Percentiles rank a stretch among this genome's conserved stretches.
Conservation (phyloP, 2,329 filamentous ascomycete species). For the Aspergillus tamarii region DNA sequence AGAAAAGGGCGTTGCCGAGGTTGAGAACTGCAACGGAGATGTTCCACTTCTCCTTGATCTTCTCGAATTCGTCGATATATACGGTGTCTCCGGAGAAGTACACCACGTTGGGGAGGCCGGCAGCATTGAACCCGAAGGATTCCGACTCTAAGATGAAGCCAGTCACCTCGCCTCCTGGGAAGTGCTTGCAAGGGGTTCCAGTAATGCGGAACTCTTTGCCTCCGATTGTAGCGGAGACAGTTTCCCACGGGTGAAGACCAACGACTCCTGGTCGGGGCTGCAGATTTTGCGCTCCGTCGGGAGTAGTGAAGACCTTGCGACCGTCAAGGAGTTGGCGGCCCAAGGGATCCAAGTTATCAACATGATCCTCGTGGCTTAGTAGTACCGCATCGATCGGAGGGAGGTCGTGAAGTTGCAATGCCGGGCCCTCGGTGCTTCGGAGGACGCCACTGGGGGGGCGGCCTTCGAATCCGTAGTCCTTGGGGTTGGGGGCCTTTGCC, state of each 20-base stretch:
- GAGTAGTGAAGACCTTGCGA: constrained; percentile 48
- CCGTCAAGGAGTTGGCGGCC: constrained; percentile 51
- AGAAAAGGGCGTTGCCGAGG: constrained; percentile 38
- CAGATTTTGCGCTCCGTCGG: constrained; percentile 47
- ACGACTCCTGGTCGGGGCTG: constrained; percentile 48
- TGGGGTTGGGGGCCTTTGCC: constrained; percentile 51
- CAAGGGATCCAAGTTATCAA: constrained; percentile 51
- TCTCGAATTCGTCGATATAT: constrained; percentile 46
- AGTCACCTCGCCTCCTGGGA: constrained; percentile 49
- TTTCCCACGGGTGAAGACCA: constrained; percentile 48
- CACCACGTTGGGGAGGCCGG: constrained; percentile 49
- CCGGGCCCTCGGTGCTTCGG: constrained; percentile 29
- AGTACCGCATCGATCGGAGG: constrained; percentile 52
- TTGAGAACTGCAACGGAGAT: constrained; percentile 47
- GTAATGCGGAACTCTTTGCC: constrained; percentile 45
- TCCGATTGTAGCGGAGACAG: constrained; percentile 27
- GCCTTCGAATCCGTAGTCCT: constrained; percentile 43
- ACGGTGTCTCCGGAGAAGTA: constrained; percentile 57
- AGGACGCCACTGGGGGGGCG: neutral
- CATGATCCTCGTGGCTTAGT: constrained; percentile 54
- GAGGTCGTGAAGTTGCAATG: constrained; percentile 24
- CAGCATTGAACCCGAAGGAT: constrained; percentile 40
- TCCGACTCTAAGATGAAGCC: constrained; percentile 48
- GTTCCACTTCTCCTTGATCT: constrained; percentile 42
- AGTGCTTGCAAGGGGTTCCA: constrained; percentile 49